A percentile compares a stretch with the other conserved stretches of the same genome.
Evolutionary conservation across 139 green algal species (phyloP).

Genomic region (Chlorella sp.): DNA sequence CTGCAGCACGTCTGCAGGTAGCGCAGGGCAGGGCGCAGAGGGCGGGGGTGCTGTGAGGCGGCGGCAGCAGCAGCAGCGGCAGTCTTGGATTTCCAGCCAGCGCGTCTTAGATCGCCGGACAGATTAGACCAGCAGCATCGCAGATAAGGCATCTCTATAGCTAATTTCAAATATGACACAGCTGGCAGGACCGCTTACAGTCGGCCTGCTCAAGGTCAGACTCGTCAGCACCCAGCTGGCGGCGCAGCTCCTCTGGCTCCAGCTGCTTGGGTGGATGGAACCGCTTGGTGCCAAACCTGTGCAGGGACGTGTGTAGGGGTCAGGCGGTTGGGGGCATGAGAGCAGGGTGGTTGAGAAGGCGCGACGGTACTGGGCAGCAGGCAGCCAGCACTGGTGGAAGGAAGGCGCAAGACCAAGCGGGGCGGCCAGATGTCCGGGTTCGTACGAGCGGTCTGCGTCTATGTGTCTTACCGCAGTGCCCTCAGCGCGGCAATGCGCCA

Average conservation of each 20-base stretch:
- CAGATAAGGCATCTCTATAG: background rate
- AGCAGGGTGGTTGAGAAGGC: background rate
- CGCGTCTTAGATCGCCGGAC: background rate
- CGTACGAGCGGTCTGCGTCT: too few relatives aligned
- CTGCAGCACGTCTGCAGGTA: background rate
- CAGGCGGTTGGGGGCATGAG: background rate
- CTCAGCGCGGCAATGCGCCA: background rate
- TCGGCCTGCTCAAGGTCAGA: background rate
- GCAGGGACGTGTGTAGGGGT: background rate
- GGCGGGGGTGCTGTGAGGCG: background rate
- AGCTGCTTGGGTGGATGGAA: background rate
- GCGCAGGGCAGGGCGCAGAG: background rate
- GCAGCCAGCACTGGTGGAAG: background rate
- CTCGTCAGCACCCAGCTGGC: constrained; percentile 13
- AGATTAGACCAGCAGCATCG: background rate
- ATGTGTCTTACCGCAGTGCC: background rate
- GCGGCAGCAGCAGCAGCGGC: background rate
- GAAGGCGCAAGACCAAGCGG: background rate
- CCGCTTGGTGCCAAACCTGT: constrained; percentile 6
- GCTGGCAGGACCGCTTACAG: background rate
- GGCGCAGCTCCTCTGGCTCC: background rate
- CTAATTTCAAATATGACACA: background rate
- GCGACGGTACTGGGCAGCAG: background rate
- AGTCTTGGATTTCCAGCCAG: background rate
- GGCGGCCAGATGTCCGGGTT: too few relatives aligned